phyloP scores from a whole-genome alignment of 352 stramenopile genomes.

The Phytophthora uliginosa region DNA sequence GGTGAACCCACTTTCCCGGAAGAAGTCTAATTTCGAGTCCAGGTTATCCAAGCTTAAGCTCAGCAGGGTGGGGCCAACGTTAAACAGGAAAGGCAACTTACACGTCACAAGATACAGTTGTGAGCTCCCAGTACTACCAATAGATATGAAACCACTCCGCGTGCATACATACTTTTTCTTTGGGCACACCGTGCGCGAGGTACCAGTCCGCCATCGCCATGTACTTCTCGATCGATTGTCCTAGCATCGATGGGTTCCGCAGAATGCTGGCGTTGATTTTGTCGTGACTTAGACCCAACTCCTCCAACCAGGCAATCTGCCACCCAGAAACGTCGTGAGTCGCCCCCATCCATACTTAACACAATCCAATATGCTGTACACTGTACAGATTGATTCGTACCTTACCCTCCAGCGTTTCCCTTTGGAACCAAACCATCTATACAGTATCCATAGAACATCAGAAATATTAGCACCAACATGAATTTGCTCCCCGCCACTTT shows the following conservation, averaged over 20 bases:
- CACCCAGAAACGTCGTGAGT: background rate
- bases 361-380: background rate
- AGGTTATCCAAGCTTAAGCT: background rate
- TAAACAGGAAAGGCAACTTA: background rate
- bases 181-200: background rate
- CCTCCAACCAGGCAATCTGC: constrained; percentile 11
- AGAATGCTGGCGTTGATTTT: constrained; percentile 17
- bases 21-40: background rate
- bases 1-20: background rate
- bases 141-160: background rate
- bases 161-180: background rate
- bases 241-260: constrained; percentile 2
- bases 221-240: constrained; percentile 9
- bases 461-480: too few species aligned
- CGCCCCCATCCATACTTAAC: background rate
- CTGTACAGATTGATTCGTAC: background rate
- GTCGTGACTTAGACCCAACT: constrained; percentile 11
- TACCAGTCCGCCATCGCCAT: constrained; percentile 16
- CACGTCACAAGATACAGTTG: too few species aligned
- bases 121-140: background rate
- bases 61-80: background rate
- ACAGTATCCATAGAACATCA: too few species aligned
- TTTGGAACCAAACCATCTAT: too few species aligned
- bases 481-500: too few species aligned
- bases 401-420: constrained; percentile 5